phyloP scores from a whole-genome alignment of 2,329 filamentous ascomycete species.

The Aureobasidium musti region DNA sequence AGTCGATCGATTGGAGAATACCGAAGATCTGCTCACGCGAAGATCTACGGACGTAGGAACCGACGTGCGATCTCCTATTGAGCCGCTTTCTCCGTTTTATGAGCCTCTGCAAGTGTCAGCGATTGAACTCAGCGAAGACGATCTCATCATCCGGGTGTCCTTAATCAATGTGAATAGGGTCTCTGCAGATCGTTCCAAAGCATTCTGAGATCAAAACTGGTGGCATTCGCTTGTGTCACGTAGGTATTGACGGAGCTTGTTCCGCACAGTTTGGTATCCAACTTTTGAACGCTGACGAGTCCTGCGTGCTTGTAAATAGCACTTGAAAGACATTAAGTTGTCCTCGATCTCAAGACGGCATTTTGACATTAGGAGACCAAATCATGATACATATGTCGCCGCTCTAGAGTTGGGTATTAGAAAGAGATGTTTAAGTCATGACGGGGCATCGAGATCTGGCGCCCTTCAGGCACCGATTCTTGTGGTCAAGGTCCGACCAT shows the following conservation, averaged over 20 bases:
- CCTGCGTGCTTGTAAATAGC: background rate
- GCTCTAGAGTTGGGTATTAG: background rate
- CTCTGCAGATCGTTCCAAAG: background rate
- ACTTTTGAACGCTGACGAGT: too few relatives aligned
- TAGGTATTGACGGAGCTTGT: background rate
- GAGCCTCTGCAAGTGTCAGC: background rate
- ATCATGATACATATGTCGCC: background rate
- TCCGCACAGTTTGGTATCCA: background rate
- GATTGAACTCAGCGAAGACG: background rate
- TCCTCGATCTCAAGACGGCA: too few relatives aligned
- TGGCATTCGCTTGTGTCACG: too few relatives aligned
- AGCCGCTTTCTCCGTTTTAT: background rate
- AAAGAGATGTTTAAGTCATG: background rate
- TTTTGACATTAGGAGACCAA: too few relatives aligned
- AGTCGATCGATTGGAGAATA: background rate
- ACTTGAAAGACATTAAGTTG: background rate
- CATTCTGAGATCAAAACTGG: background rate
- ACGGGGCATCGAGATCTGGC: background rate
- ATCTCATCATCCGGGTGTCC: background rate
- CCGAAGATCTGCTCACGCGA: background rate
- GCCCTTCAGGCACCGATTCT: background rate
- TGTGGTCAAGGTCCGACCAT: background rate
- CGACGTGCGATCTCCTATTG: background rate
- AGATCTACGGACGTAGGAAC: background rate
- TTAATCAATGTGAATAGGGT: background rate